A percentile compares a stretch with the other conserved stretches of the same genome.
Evolutionary conservation across 768 basidiomycete species (phyloP).

Genomic region (Tricholoma hemisulphureum): DNA sequence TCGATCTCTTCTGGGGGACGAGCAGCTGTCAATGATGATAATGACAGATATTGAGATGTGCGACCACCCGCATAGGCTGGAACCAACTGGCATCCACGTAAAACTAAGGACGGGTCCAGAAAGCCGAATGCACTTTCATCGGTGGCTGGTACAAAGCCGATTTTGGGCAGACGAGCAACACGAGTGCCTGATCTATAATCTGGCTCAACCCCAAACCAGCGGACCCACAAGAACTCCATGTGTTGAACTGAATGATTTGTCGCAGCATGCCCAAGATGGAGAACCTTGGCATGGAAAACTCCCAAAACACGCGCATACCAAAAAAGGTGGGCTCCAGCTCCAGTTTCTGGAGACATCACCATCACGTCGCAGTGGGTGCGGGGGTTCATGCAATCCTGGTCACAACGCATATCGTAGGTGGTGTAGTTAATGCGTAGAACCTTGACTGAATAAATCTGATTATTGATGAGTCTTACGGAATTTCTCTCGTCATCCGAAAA

Average conservation of each 20-base stretch:
- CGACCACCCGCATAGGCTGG: conserved; percentile 26
- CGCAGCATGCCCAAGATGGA: background rate
- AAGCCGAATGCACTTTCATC: conserved; percentile 31
- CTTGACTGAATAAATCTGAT: too few species aligned
- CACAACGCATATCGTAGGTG: too few species aligned
- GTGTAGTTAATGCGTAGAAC: too few species aligned
- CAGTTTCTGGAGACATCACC: conserved; percentile 21
- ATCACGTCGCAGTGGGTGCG: conserved; percentile 37
- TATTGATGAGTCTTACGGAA: conserved; percentile 36
- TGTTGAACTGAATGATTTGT: background rate
- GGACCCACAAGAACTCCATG: conserved; percentile 39
- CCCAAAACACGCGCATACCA: too few species aligned
- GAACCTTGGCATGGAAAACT: too few species aligned
- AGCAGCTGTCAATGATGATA: background rate
- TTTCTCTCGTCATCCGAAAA: background rate
- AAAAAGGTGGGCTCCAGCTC: conserved; percentile 1
- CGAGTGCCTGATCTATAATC: conserved; percentile 13
- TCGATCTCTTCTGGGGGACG: background rate
- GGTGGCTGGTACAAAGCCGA: conserved; percentile 25
- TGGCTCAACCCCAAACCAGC: conserved; percentile 33
- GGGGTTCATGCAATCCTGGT: too few species aligned
- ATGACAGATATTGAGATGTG: conserved; percentile 13
- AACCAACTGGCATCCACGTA: conserved; percentile 27
- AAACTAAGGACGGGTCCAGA: too few species aligned
- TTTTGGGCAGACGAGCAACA: conserved; percentile 19